These are phyloP conservation scores for Chrysosporium queenslandicum DNA, from an alignment of 2,329 filamentous ascomycete species.

Conservation along the genomic window DNA sequence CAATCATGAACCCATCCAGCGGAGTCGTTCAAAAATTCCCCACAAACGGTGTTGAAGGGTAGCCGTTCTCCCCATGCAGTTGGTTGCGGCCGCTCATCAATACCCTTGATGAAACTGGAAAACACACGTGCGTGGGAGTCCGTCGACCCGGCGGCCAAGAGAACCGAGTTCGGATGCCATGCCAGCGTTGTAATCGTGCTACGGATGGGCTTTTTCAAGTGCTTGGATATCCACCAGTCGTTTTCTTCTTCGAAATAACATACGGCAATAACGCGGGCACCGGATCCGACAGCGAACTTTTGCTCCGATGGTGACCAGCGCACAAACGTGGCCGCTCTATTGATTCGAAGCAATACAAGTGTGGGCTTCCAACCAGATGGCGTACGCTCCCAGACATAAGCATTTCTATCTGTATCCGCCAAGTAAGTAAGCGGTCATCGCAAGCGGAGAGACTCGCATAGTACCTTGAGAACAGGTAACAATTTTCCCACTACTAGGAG, in stretches of 20 bases:
- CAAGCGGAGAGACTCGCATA: neutral
- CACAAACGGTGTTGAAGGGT: conserved; percentile 96
- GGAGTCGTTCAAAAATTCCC: conserved; percentile 90
- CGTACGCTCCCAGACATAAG: conserved; percentile 95
- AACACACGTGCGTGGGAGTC: conserved; percentile 94
- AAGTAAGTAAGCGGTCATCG: neutral
- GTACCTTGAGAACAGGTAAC: conserved; percentile 93
- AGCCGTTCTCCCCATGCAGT: conserved; percentile 89
- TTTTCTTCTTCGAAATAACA: conserved; percentile 99
- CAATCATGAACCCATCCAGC: conserved; percentile 95
- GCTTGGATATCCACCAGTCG: conserved; percentile 99
- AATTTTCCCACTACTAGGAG: conserved; percentile 78
- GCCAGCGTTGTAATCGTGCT: conserved; percentile 90
- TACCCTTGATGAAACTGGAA: conserved; percentile 90
- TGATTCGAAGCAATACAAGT: conserved; percentile 91
- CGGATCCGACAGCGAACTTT: conserved; percentile 95
- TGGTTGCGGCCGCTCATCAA: conserved; percentile 75
- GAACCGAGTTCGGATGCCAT: conserved; percentile 96
- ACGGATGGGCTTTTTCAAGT: conserved; percentile 96
- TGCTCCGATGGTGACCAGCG: conserved; percentile 94
- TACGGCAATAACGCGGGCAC: conserved; percentile 86
- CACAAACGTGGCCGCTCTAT: conserved; percentile 89
- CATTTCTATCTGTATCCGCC: conserved; percentile 67
- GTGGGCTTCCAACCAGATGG: conserved; percentile 90
- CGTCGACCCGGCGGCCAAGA: conserved; percentile 89